These are phyloP conservation scores for Paxillus rubicundulus DNA, from an alignment of 768 basidiomycete genomes.

Conservation along the genomic window DNA sequence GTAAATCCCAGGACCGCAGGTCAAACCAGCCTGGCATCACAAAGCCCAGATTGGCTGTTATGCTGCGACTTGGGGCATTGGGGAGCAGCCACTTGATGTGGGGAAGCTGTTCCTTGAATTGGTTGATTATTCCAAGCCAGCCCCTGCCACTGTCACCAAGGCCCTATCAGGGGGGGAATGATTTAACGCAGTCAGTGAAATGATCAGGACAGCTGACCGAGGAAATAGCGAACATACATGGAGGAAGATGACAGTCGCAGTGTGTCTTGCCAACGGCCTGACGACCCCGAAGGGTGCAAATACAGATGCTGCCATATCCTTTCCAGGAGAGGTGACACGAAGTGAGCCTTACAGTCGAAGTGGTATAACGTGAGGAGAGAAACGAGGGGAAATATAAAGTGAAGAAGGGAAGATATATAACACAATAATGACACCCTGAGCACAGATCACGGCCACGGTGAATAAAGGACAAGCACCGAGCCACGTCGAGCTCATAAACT, in stretches of 20 bases:
- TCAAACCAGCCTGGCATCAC: conserved; percentile 87
- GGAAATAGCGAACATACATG: conserved; percentile 55
- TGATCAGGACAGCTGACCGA: neutral
- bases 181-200: conserved; percentile 4
- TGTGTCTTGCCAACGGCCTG: conserved; percentile 59
- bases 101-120: conserved; percentile 56
- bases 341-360: neutral
- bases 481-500: neutral
- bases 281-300: conserved; percentile 44
- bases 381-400: neutral
- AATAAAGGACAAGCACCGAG: neutral
- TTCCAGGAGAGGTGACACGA: neutral
- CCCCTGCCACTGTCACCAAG: conserved; percentile 74
- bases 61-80: conserved; percentile 39
- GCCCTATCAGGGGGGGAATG: conserved; percentile 44
- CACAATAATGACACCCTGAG: conserved; percentile 4
- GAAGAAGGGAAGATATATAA: conserved; percentile 7
- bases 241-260: conserved; percentile 85
- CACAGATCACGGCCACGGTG: neutral
- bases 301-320: conserved; percentile 15
- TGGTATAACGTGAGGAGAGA: neutral
- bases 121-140: conserved; percentile 73
- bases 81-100: conserved; percentile 85
- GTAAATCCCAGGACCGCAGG: conserved; percentile 60
- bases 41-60: conserved; percentile 72